Percentiles rank a stretch among this genome's conserved stretches.
These are phyloP conservation scores for Solanum aculeatissimum DNA, from an alignment of 305 asterid species.

Conservation along the genomic window DNA sequence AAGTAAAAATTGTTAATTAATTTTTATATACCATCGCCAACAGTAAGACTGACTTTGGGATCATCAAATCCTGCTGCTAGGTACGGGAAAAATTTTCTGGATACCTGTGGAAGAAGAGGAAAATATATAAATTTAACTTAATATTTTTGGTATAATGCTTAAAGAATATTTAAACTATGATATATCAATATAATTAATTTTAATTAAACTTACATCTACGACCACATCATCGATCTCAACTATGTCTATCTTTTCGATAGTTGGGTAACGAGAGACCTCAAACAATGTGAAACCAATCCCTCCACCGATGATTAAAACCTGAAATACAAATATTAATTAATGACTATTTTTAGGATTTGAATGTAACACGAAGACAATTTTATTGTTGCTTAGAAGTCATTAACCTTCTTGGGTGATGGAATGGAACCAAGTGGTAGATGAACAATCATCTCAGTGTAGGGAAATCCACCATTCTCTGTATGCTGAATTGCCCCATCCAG, in stretches of 20 bases:
- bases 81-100: conserved; percentile 1
- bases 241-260: neutral
- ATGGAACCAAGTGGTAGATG: conserved; percentile 16
- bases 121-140: neutral
- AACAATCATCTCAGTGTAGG: conserved; percentile 14
- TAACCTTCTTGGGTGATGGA: conserved; percentile 8
- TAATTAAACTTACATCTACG: neutral
- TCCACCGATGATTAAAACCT: conserved; percentile 8
- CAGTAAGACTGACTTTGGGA: neutral
- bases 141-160: neutral
- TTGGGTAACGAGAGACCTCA: neutral
- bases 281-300: conserved; percentile 4
- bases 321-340: neutral
- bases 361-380: neutral
- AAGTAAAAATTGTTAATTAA: neutral
- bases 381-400: neutral
- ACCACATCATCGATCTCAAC: conserved; percentile 4
- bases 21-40: neutral
- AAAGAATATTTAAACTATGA: neutral
- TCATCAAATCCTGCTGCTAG: neutral
- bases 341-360: neutral
- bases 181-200: neutral
- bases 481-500: conserved; percentile 17
- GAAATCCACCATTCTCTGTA: conserved; percentile 10
- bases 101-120: neutral